Percentiles rank a stretch among this genome's conserved stretches.
These are phyloP conservation scores for Lophiostoma macrostomum DNA, from an alignment of 495 filamentous ascomycete species.

Conservation along the genomic window DNA sequence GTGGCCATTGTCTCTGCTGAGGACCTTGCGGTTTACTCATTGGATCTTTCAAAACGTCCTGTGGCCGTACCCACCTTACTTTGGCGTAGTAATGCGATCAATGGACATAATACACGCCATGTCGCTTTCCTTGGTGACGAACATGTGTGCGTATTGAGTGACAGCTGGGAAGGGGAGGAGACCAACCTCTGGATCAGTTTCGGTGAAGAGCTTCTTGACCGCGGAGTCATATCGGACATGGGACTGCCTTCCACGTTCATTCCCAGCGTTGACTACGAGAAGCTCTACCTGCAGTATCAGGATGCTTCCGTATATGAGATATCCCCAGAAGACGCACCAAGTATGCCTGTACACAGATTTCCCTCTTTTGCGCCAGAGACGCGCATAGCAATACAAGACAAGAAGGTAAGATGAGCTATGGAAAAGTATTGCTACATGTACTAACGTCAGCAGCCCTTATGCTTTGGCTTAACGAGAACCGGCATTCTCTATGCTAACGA, in stretches of 20 bases:
- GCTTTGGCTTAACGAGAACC: slow-evolving; percentile 64
- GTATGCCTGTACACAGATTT: slow-evolving; percentile 4
- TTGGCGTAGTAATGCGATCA: slow-evolving; percentile 14
- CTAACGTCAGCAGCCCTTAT: slow-evolving; percentile 35
- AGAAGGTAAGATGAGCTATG: slow-evolving; percentile 32
- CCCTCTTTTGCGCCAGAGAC: slow-evolving; percentile 17
- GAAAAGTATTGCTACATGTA: background rate
- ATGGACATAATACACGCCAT: slow-evolving; percentile 21
- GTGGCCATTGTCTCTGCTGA: slow-evolving; percentile 60
- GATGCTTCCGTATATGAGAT: slow-evolving; percentile 10
- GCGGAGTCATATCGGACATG: slow-evolving; percentile 3
- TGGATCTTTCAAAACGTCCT: slow-evolving; percentile 45
- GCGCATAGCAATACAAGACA: slow-evolving; percentile 6
- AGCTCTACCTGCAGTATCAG: slow-evolving; percentile 17
- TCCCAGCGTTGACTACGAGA: slow-evolving; percentile 13
- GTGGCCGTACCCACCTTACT: slow-evolving; percentile 41
- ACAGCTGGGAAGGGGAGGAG: slow-evolving; percentile 19
- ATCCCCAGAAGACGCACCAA: background rate
- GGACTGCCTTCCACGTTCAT: slow-evolving; percentile 4
- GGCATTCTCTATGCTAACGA: slow-evolving; percentile 79
- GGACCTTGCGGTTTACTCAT: slow-evolving; percentile 28
- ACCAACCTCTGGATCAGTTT: slow-evolving; percentile 14
- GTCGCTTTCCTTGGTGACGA: slow-evolving; percentile 35
- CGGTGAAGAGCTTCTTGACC: background rate
- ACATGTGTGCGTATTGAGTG: slow-evolving; percentile 26